A percentile compares a stretch with the other conserved stretches of the same genome.
Conservation (phyloP, 345 rosid genomes). For the Eucalyptus victrix region DNA sequence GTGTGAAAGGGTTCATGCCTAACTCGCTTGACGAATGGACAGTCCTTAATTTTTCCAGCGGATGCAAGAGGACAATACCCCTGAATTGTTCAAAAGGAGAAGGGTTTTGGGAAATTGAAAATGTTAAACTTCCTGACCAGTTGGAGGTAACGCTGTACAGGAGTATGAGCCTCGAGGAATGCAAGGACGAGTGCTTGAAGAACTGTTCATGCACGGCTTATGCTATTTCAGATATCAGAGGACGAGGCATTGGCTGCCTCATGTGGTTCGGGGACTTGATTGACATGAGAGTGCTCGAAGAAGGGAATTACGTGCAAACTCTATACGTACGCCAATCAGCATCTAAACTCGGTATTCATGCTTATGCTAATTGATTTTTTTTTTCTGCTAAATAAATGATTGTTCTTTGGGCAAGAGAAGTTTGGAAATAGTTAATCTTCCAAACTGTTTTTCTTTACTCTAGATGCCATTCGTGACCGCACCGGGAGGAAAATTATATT, state of each 20-base stretch:
- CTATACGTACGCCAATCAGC: conserved; percentile 3
- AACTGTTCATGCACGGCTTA: conserved; percentile 19
- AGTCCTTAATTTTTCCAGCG: not conserved
- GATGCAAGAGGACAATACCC: not conserved
- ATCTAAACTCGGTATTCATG: conserved; percentile 3
- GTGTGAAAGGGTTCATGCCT: conserved; percentile 22
- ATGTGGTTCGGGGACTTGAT: conserved; percentile 17
- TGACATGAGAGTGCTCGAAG: not conserved
- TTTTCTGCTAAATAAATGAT: not conserved
- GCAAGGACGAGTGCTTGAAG: not conserved
- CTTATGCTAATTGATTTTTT: not conserved
- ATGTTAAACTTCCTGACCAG: conserved; percentile 4
- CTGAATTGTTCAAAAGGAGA: not conserved
- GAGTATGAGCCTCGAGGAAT: conserved; percentile 2
- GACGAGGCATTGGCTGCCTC: conserved; percentile 26
- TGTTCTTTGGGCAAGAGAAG: not conserved
- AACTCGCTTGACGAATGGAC: conserved; percentile 10
- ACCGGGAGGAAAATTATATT: not conserved
- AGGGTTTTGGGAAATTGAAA: not conserved
- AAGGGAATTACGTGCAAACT: not conserved
- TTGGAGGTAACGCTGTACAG: not conserved
- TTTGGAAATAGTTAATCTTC: not conserved
- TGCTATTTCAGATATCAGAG: not conserved
- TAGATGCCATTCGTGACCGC: not conserved
- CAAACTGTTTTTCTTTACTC: not conserved